Evolutionary conservation across 208 protist species (phyloP), one percentile per base, ranked within the genome.

Genomic region (Acanthamoeba lenticulata): DNA sequence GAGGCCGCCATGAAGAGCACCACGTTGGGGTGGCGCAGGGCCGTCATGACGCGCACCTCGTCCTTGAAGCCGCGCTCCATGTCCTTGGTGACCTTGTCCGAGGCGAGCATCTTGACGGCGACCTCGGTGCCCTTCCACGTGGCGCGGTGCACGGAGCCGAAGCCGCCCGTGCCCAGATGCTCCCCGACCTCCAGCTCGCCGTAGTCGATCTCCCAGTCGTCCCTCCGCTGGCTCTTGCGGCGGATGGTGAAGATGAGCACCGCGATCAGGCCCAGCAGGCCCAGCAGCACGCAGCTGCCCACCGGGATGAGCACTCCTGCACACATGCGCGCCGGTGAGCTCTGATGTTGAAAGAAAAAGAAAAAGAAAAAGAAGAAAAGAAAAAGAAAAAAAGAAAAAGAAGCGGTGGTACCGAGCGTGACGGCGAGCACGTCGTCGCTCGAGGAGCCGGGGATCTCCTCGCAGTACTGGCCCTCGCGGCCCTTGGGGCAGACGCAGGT

Each of bases 1-100:
- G 93, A 96, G 24, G 88, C 95, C 11, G 93, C 95, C 62, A 96
- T 96, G 81, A 96, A 96, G 3, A 96, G 92, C 24, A 95, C 94
- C 15, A 96, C 62, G 93, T 96, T 96, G 45, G 95, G 95, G 13
- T 96, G 95, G 15, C 85, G 38, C 17, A 96, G 29, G 32, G 95
- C 55, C 1, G 62, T 95, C 62, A 96, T 92, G 38, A 96, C 94
- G n/a, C 72, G 93, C 36, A 96, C 95, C 79, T 88, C 77, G 45
- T 88, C 77, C 77, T 88, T 88, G 77, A 88, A 88, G 45, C 7
- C 38, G 44, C 57, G 52, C 45, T 88, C 77, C 77, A 88, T 88
- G n/a, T 88, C 77, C 44, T 88, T 88, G 44, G 77, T 88, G 77
- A 88, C 38, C 77, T 88, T 88, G n/a, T 88, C 77, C 44, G 77